These are phyloP conservation scores for Sarocladium strictum DNA, from an alignment of 2,329 filamentous ascomycete genomes.

Conservation along the genomic window DNA sequence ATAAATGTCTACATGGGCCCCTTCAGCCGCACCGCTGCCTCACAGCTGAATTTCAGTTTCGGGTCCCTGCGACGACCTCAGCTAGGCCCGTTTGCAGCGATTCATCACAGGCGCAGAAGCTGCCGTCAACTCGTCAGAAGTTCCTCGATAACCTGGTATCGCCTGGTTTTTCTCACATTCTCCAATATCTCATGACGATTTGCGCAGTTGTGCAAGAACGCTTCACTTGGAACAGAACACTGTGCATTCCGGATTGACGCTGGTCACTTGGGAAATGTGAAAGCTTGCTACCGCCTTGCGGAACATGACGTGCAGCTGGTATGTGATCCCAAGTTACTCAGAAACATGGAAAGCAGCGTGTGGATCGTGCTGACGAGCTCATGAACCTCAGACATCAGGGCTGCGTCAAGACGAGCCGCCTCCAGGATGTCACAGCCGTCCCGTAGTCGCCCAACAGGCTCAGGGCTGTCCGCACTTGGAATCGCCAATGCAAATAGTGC, in stretches of 20 bases:
- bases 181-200: neutral
- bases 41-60: no score
- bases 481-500: conserved; percentile 36
- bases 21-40: no score
- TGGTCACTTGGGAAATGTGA: neutral
- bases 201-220: neutral
- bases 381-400: no score
- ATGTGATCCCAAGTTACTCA: neutral
- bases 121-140: no score
- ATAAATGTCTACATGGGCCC: no score
- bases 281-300: neutral
- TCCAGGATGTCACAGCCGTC: neutral
- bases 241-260: neutral
- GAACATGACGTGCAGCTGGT: neutral
- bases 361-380: no score
- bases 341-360: no score
- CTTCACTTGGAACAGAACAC: neutral
- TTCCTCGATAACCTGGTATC: no score
- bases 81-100: no score
- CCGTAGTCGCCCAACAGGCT: neutral
- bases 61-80: no score
- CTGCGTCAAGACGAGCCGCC: neutral
- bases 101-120: no score
- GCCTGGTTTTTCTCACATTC: no score
- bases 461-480: conserved; percentile 11